A percentile compares a stretch with the other conserved stretches of the same genome.
phyloP scores from a whole-genome alignment of 176 grass and related monocot species.

The Musa beccarii region DNA sequence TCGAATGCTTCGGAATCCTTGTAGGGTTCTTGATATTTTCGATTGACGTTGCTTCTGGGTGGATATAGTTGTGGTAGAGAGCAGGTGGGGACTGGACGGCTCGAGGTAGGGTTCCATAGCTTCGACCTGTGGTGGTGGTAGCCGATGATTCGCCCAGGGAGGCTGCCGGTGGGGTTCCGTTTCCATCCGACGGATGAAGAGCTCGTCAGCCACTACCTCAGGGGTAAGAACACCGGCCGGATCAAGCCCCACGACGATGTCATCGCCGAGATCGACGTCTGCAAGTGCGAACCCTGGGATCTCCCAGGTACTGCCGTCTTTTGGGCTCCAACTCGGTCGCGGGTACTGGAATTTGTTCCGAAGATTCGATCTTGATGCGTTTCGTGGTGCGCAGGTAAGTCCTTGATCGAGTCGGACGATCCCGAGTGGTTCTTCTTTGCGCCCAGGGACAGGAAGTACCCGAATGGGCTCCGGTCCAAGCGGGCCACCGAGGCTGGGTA shows the following conservation, averaged over 20 bases:
- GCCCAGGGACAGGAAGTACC: conserved; percentile 50
- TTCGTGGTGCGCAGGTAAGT: conserved; percentile 21
- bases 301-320: conserved; percentile 20
- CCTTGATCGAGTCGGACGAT: conserved; percentile 48
- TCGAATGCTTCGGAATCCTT: not conserved
- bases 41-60: not conserved
- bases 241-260: conserved; percentile 24
- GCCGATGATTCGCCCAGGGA: conserved; percentile 7
- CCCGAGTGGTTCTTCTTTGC: conserved; percentile 73
- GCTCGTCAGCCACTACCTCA: conserved; percentile 39
- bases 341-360: not conserved
- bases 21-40: not conserved
- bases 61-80: not conserved
- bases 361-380: conserved; percentile 15
- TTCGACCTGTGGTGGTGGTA: too few species aligned
- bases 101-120: too few species aligned
- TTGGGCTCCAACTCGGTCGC: not conserved
- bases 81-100: too few species aligned
- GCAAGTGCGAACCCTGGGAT: conserved; percentile 44
- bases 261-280: conserved; percentile 38
- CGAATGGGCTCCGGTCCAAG: conserved; percentile 35
- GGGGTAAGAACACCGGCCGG: conserved; percentile 28
- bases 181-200: conserved; percentile 45
- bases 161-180: conserved; percentile 32
- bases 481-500: conserved; percentile 35